Evolutionary conservation across 2,329 filamentous ascomycete genomes (phyloP), one percentile per base, ranked within the genome.

Genomic region (Neophaeococcomyces mojaviensis): DNA sequence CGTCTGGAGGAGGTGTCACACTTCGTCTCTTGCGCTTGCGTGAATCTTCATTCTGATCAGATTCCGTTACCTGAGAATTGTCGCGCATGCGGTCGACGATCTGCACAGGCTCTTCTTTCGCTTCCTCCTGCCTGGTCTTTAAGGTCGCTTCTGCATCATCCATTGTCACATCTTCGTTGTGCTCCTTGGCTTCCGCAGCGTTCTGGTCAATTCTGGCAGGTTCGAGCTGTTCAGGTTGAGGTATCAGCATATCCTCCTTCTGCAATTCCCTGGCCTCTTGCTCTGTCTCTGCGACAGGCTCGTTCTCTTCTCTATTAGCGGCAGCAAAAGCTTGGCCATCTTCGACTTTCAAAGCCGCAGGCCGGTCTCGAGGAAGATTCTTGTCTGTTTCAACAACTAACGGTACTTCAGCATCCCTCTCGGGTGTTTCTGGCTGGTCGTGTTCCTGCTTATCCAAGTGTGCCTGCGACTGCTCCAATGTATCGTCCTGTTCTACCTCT

Each of bases 11-110:
- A 30, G 81, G 82, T 47, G 74, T 84, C 46, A 72, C 70, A 35
- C 80, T 86, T 55, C 80, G 73, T 55, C 81, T 77, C 62, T 84
- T 86, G 50, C 82, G 73, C 63, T 82, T 85, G 55, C 77, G 77
- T 33, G 68, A 68, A 54, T 82, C 79, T 51, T 77, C 71, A 28
- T 67, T 55, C 33, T 65, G 8, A 34, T 28, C 20, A 15, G 30
- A 43, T 15, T 34, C 26, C 3, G 18, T 15, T 10, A 20, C 18
- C 22, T 22, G 28, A 9, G 2, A 7, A 2, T 30, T 10, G 3
- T 28, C 12, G 20, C 9, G 8, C 18, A 13, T 18, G 32, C 19
- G 19, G 12, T 10, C 26, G 9, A 12, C 18, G n/a, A 15, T 44
- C 18, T 24, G 9, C 10, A 4, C 26, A 4, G 3, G n/a, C 20